Base-by-base conservation (phyloP, 805 yeast species). In the Lachancea mirantina region DNA sequence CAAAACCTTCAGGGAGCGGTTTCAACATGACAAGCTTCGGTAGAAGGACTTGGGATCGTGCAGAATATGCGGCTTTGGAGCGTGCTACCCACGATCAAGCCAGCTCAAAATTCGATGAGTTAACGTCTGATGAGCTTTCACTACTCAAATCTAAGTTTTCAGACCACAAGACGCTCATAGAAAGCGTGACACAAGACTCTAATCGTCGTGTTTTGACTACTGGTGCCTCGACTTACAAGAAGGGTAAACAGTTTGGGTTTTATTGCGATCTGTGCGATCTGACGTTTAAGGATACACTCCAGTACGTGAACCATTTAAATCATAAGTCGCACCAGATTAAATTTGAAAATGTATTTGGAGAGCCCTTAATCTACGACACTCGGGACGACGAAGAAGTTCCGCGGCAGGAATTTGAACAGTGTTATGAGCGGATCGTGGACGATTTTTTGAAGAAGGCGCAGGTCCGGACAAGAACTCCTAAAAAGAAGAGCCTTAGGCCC, bases 291-390 rank as follows among this genome's bases (percentile, higher is more conserved):
- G 96, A 92, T 52, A 80, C 82, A 36, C 60, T 85, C 44, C 81
- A 85, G 40, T 76, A 77, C 52, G 67, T 84, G 3, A 94, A 88
- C 50, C 97, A 92, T 60, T 62, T 84, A 49, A 85, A 84, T 49
- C 75, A 85, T 22, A 76, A 76, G 21, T 78, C 70, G 39, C 97
- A 82, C 57, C 49, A 68, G 23, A 52, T 59, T 4, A 67, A 63
- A 36, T 65, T 68, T 36, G 69, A 55, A 28, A 33, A 38, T 6
- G 19, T 53, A 8, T 57, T 55, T 30, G 46, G 42, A 15, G 59
- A 65, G 26, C 61, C 60, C 9, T 31, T 52, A 20, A 46, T 53
- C 4, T 6, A 15, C 4, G 50, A 56, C 17, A 26, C 49, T 32
- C 46, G 62, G 15, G 66, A 62, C 25, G 55, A 56, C 19, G 66